phyloP scores from a whole-genome alignment of 2,329 filamentous ascomycete genomes.

The Calonectria ilicicola region DNA sequence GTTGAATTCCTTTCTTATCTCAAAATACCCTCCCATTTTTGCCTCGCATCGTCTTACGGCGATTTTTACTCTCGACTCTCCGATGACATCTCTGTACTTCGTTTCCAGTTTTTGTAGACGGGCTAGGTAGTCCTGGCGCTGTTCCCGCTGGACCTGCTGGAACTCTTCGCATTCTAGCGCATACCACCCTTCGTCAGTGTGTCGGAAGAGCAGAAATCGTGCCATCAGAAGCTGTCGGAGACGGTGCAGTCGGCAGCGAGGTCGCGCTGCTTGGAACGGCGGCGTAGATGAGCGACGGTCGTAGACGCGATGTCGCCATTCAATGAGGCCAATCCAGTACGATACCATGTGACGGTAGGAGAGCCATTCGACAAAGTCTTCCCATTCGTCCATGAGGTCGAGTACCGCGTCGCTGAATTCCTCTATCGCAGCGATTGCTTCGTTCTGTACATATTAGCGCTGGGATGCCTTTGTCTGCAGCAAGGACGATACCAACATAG shows the following conservation, averaged over 20 bases:
- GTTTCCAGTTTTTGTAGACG: neutral
- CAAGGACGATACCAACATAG: neutral
- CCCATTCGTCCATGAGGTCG: slow-evolving; percentile 19
- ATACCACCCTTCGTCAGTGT: slow-evolving; percentile 15
- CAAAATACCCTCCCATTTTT: neutral
- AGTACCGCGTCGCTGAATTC: neutral
- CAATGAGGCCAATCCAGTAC: slow-evolving; percentile 23
- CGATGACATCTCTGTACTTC: neutral
- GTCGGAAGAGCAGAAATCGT: neutral
- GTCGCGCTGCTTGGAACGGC: neutral
- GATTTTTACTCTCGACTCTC: neutral
- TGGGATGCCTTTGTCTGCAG: neutral
- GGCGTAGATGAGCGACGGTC: neutral
- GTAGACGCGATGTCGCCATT: slow-evolving; percentile 13
- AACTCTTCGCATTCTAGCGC: slow-evolving; percentile 15
- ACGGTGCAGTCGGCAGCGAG: neutral
- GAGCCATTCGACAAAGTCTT: slow-evolving; percentile 21
- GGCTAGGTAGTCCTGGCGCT: neutral
- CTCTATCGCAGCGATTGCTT: neutral
- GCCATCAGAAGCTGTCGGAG: neutral
- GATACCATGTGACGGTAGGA: slow-evolving; percentile 21
- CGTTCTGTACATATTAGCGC: neutral
- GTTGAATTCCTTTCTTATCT: slow-evolving; percentile 11
- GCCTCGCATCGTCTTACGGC: neutral
- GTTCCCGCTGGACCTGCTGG: slow-evolving; percentile 16